Evolutionary conservation across 129 eudicot species (phyloP).

Genomic region (Helianthus tuberosus): DNA sequence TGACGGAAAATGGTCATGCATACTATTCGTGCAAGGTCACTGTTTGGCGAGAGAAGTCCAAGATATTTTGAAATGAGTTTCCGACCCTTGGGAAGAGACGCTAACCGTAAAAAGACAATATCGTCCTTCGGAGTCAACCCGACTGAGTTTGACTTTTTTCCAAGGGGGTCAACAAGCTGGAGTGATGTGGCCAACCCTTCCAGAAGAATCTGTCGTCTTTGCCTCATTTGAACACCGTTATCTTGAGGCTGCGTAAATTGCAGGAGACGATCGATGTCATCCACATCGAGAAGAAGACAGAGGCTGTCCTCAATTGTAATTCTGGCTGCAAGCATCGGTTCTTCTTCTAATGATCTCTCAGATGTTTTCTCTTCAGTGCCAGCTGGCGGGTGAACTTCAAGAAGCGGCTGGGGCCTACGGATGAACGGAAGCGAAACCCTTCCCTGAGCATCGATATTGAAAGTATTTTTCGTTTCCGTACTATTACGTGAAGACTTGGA

Average conservation of each 20-base stretch:
- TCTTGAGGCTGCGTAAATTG: slow-evolving; percentile 40
- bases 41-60: slow-evolving; percentile 65
- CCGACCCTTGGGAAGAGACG: slow-evolving; percentile 80
- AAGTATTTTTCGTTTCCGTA: slow-evolving; percentile 69
- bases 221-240: slow-evolving; percentile 50
- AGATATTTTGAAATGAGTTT: slow-evolving; percentile 74
- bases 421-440: slow-evolving; percentile 71
- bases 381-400: slow-evolving; percentile 67
- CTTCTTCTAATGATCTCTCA: slow-evolving; percentile 84
- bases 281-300: slow-evolving; percentile 48
- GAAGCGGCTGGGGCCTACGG: slow-evolving; percentile 85
- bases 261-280: slow-evolving; percentile 41
- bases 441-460: slow-evolving; percentile 78
- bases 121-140: slow-evolving; percentile 79
- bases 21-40: slow-evolving; percentile 81
- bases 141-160: slow-evolving; percentile 60
- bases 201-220: slow-evolving; percentile 65
- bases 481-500: slow-evolving; percentile 52
- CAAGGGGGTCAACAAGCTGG: slow-evolving; percentile 93
- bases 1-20: slow-evolving; percentile 97
- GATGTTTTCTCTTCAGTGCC: slow-evolving; percentile 46
- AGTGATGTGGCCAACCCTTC: slow-evolving; percentile 89
- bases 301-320: slow-evolving; percentile 55
- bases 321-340: slow-evolving; percentile 96
- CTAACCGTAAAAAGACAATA: slow-evolving; percentile 67